Conservation (phyloP, 2,329 filamentous ascomycete species). For the Cercospora nicotianae region DNA sequence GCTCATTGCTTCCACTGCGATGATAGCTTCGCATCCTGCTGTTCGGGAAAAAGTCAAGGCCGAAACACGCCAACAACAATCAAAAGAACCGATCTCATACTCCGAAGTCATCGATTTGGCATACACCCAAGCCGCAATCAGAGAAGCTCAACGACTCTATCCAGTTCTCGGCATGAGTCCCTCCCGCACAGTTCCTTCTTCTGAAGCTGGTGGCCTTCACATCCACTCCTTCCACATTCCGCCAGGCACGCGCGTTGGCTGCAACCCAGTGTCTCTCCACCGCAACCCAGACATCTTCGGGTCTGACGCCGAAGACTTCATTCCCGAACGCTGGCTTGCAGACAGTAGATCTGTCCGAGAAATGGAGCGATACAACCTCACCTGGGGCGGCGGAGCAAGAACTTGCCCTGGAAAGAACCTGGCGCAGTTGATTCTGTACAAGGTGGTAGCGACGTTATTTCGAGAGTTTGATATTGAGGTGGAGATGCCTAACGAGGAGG, state of each 20-base stretch:
- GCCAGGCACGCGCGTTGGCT: conserved; percentile 34
- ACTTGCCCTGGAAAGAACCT: conserved; percentile 28
- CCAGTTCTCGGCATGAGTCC: conserved; percentile 46
- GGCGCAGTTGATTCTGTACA: conserved; percentile 35
- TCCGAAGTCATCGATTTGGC: conserved; percentile 37
- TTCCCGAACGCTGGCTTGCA: conserved; percentile 40
- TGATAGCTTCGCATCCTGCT: conserved; percentile 16
- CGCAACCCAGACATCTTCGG: conserved; percentile 37
- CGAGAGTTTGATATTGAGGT: conserved; percentile 20
- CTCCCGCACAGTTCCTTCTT: conserved; percentile 41
- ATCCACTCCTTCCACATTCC: conserved; percentile 41
- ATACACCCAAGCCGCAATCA: conserved; percentile 47
- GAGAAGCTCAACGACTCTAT: conserved; percentile 48
- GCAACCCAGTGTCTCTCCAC: conserved; percentile 40
- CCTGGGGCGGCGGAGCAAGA: conserved; percentile 29
- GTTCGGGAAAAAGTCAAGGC: neutral
- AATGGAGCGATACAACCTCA: conserved; percentile 24
- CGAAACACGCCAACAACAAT: neutral
- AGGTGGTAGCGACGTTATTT: conserved; percentile 17
- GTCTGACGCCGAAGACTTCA: conserved; percentile 37
- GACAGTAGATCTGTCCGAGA: conserved; percentile 19
- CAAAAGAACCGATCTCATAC: conserved; percentile 9
- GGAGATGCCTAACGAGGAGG: conserved; percentile 16
- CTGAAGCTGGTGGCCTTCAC: conserved; percentile 33
- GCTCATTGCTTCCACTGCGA: conserved; percentile 15